Base-by-base conservation (phyloP, 768 basidiomycete genomes). In the Paxillus rubicundulus region DNA sequence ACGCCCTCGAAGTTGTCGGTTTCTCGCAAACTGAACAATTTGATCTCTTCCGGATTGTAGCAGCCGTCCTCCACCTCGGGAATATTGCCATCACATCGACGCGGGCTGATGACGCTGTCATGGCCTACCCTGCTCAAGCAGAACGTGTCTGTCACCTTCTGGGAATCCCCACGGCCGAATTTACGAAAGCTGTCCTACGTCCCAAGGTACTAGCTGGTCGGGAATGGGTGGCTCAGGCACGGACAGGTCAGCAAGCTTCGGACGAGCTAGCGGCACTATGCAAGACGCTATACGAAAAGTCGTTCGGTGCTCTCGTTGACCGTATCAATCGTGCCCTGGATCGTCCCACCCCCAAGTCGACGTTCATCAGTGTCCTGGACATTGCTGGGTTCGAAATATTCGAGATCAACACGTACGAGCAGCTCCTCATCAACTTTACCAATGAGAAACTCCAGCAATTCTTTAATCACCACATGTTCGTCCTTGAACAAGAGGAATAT, bases 401-500 rank as follows among this genome's bases (percentile, higher is more conserved):
- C 73, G 89, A 90, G 49, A 77, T 87, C 62, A 98, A 98, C 68
- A 88, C 88, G 9, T 99, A 98, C 69, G 97, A 99, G 64, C 97
- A 99, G 69, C 81, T 99, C 24, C 81, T 96, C 61, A 99, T 99
- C 82, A 99, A 99, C 66, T 96, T 91, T 64, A 98, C 96, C 40
- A 99, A 99, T 75, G 97, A 99, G 80, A 96, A 90, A 65, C 80
- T 98, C 9, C 96, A 98, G 68, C 96, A 98, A 70, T 92, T 92
- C 71, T 94, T 94, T 81, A 99, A 98, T 63, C 93, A 98, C 70
- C 97, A 98, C 69, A 98, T 98, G 97, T 98, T 99, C 71, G 92
- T 97, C 36, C 83, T 98, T 32, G 97, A 99, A 74, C 97, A 99
- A 66, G 97, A 99, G 67, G 97, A 99, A 69, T 98, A 99, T 71